Conservation (phyloP, 495 filamentous ascomycete species). For the Penicillium paxilli region DNA sequence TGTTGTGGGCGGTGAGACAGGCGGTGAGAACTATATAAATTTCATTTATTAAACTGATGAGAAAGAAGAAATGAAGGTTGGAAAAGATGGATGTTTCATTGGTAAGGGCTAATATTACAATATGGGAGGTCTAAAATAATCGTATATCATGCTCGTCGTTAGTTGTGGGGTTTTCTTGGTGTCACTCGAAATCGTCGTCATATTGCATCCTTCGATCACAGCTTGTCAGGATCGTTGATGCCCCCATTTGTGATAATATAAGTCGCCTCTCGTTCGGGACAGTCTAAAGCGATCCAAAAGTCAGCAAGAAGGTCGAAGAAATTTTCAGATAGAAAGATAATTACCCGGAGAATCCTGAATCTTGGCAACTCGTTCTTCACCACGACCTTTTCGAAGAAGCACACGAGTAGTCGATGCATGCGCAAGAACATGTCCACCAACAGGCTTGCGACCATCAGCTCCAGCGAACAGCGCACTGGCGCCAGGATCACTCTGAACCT, state of each 20-base stretch:
- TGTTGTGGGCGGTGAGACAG: slow-evolving; percentile 6
- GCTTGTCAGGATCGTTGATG: slow-evolving; percentile 71
- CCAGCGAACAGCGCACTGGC: slow-evolving; percentile 77
- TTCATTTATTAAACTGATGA: background rate
- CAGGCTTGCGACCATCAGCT: slow-evolving; percentile 73
- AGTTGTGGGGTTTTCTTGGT: background rate
- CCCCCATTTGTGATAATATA: slow-evolving; percentile 81
- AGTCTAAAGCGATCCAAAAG: slow-evolving; percentile 55
- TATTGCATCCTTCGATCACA: background rate
- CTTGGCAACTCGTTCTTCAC: slow-evolving; percentile 79
- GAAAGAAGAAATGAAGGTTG: background rate
- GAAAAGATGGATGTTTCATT: background rate
- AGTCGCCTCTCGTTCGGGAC: slow-evolving; percentile 73
- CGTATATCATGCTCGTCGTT: background rate
- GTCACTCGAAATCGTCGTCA: background rate
- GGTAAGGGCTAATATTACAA: background rate
- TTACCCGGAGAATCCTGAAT: slow-evolving; percentile 75
- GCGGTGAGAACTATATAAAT: slow-evolving; percentile 10
- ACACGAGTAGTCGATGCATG: slow-evolving; percentile 77
- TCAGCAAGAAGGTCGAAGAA: slow-evolving; percentile 7
- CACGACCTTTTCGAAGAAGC: slow-evolving; percentile 72
- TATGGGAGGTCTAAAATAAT: background rate
- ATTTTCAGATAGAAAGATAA: background rate
- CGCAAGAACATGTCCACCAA: slow-evolving; percentile 78
- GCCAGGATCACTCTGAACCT: slow-evolving; percentile 80